Percentiles rank a stretch among this genome's conserved stretches.
phyloP scores from a whole-genome alignment of 768 basidiomycete genomes.

The Tulasnella calospora region DNA sequence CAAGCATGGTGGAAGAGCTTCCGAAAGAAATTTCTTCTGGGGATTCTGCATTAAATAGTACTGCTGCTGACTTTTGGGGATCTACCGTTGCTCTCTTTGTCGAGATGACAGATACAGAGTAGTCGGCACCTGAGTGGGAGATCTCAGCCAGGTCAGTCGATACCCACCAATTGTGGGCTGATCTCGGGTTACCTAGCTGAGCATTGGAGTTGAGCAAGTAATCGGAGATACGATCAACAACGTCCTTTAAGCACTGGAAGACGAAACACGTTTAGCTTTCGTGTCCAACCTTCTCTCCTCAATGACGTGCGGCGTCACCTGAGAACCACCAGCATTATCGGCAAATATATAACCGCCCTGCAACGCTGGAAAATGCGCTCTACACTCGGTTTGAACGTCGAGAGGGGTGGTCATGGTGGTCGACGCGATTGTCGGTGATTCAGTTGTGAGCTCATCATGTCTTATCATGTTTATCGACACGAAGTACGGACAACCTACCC shows the following conservation, averaged over 20 bases:
- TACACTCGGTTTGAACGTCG: constrained; percentile 47
- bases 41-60: constrained; percentile 61
- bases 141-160: not conserved
- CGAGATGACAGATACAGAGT: constrained; percentile 52
- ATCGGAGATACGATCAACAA: constrained; percentile 57
- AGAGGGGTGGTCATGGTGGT: constrained; percentile 32
- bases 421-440: not conserved
- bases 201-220: constrained; percentile 70
- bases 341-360: constrained; percentile 54
- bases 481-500: not conserved
- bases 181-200: constrained; percentile 46
- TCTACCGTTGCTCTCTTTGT: constrained; percentile 47
- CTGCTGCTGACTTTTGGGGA: constrained; percentile 49
- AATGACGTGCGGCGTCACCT: constrained; percentile 34
- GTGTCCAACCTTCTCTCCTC: not conserved
- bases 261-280: not conserved
- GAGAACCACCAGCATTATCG: constrained; percentile 76
- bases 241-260: constrained; percentile 41
- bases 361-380: constrained; percentile 60
- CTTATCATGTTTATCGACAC: constrained; percentile 1
- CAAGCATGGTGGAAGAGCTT: constrained; percentile 59
- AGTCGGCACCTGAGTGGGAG: constrained; percentile 48
- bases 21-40: constrained; percentile 63
- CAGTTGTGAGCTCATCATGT: not conserved
- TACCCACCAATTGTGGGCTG: not conserved